A percentile compares a stretch with the other conserved stretches of the same genome.
Conservation (phyloP, 768 basidiomycete species). For the Tricholoma bakamatsutake region DNA sequence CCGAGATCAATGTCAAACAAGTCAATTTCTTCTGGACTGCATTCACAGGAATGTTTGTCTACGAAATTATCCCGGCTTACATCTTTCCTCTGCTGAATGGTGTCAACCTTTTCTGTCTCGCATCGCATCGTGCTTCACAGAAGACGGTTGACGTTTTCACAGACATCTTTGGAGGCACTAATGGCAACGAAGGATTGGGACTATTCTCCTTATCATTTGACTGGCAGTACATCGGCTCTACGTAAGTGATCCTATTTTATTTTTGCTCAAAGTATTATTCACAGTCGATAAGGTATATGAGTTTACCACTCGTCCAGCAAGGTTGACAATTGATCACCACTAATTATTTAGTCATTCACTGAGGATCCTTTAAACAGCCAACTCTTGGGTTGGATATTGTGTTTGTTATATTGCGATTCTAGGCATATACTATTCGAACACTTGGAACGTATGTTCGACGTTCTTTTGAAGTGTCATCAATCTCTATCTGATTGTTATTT, state of each 20-base stretch:
- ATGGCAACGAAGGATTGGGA: slow-evolving; percentile 65
- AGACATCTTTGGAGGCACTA: slow-evolving; percentile 60
- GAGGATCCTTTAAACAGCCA: slow-evolving; percentile 28
- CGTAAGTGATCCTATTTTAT: slow-evolving; percentile 14
- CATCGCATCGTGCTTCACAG: slow-evolving; percentile 42
- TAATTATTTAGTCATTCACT: not conserved
- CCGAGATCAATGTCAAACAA: slow-evolving; percentile 37
- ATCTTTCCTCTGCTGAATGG: slow-evolving; percentile 62
- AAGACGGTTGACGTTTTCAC: slow-evolving; percentile 45
- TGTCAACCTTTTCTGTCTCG: slow-evolving; percentile 54
- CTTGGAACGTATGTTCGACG: slow-evolving; percentile 43
- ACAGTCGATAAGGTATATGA: slow-evolving; percentile 35
- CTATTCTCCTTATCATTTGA: slow-evolving; percentile 57
- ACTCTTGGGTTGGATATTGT: slow-evolving; percentile 49
- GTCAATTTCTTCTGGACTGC: slow-evolving; percentile 48
- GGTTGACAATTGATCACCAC: slow-evolving; percentile 23
- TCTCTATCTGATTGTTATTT: not conserved
- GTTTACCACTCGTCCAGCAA: slow-evolving; percentile 50
- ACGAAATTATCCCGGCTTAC: slow-evolving; percentile 49
- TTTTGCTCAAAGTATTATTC: not conserved
- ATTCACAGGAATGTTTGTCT: slow-evolving; percentile 46
- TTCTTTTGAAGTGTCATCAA: not conserved
- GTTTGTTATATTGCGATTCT: slow-evolving; percentile 49
- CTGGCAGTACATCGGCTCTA: slow-evolving; percentile 59
- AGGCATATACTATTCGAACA: slow-evolving; percentile 58